Conservation (phyloP, 352 stramenopile species). For the Phytophthora sojae region DNA sequence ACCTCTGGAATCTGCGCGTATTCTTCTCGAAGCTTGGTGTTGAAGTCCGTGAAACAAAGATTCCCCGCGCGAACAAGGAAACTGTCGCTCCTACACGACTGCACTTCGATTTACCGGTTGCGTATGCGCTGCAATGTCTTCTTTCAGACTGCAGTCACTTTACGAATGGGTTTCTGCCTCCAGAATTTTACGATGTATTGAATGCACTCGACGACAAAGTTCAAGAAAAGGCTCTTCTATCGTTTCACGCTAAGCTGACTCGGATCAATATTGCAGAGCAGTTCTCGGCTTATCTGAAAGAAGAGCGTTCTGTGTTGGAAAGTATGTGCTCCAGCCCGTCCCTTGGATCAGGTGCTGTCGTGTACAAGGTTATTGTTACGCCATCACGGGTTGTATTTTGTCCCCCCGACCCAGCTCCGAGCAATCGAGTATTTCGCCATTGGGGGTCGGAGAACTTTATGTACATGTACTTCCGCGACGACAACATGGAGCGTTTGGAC, state of each 20-base stretch:
- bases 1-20: conserved; percentile 55
- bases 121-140: conserved; percentile 63
- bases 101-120: conserved; percentile 38
- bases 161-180: conserved; percentile 47
- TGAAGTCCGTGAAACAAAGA: conserved; percentile 57
- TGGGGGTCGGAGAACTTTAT: conserved; percentile 81
- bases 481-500: conserved; percentile 78
- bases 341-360: conserved; percentile 28
- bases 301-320: conserved; percentile 42
- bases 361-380: conserved; percentile 76
- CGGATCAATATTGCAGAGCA: conserved; percentile 35
- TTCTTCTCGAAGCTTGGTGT: conserved; percentile 59
- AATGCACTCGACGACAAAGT: conserved; percentile 36
- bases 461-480: conserved; percentile 86
- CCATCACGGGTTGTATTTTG: conserved; percentile 75
- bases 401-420: conserved; percentile 52
- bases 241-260: conserved; percentile 39
- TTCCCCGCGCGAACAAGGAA: conserved; percentile 24
- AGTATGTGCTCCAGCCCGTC: conserved; percentile 26
- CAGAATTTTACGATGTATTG: conserved; percentile 50
- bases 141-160: conserved; percentile 57
- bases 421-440: conserved; percentile 77
- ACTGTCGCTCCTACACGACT: background rate
- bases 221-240: conserved; percentile 56
- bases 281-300: conserved; percentile 47